Conservation (phyloP, 1,284 basidiomycete species). For the Cutaneotrichosporon daszewskae region DNA sequence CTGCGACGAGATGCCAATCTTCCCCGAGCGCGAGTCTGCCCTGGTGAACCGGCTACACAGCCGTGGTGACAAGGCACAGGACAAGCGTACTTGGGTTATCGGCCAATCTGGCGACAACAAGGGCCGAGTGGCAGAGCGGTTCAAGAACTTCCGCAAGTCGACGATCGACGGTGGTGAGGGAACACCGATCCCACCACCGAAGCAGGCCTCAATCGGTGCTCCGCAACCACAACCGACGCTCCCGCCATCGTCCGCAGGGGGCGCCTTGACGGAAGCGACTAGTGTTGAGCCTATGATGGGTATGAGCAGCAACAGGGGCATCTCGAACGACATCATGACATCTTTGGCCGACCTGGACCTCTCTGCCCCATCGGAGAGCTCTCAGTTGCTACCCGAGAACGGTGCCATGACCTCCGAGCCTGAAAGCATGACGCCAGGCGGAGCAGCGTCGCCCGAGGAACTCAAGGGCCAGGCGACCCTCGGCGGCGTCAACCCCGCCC, state of each 20-base stretch:
- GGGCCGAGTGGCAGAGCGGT: conserved; percentile 60
- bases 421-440: conserved; percentile 1
- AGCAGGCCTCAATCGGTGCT: too few species aligned
- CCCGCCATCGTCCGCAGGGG: neutral
- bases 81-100: conserved; percentile 92
- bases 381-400: conserved; percentile 4
- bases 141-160: conserved; percentile 48
- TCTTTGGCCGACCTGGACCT: conserved; percentile 79
- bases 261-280: conserved; percentile 1
- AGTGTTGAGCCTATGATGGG: conserved; percentile 44
- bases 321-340: conserved; percentile 59
- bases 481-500: conserved; percentile 46
- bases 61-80: conserved; percentile 82
- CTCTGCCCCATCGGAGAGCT: conserved; percentile 17
- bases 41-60: conserved; percentile 77
- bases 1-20: conserved; percentile 98
- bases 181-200: conserved; percentile 11
- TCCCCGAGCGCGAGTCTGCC: conserved; percentile 88
- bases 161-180: conserved; percentile 1
- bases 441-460: conserved; percentile 8
- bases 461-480: conserved; percentile 32
- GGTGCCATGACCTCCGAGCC: conserved; percentile 8
- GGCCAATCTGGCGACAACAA: conserved; percentile 87
- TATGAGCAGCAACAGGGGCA: conserved; percentile 21
- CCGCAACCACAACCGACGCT: neutral